These are phyloP conservation scores for Fraxinus sp. DNA, from an alignment of 305 asterid genomes.

Conservation along the genomic window DNA sequence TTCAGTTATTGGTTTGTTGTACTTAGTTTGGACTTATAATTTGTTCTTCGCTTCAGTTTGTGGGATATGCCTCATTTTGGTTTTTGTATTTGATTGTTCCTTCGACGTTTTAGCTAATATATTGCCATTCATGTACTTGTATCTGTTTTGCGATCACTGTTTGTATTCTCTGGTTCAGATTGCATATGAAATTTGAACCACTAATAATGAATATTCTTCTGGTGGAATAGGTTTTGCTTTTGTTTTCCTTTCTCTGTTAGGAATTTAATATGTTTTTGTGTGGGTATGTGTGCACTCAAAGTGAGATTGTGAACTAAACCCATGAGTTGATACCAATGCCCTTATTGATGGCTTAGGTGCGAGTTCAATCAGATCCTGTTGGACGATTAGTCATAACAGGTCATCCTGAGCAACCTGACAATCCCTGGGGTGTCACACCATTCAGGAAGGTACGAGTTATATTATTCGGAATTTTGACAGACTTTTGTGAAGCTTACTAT, in stretches of 20 bases:
- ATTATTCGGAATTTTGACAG: neutral
- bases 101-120: neutral
- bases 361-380: conserved; percentile 56
- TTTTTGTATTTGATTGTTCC: neutral
- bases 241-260: neutral
- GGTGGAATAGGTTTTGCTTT: neutral
- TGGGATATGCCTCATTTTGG: neutral
- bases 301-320: neutral
- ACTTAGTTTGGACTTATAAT: neutral
- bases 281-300: neutral
- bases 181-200: neutral
- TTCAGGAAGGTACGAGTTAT: conserved; percentile 37
- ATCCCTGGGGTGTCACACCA: conserved; percentile 55
- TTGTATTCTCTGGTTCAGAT: neutral
- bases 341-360: conserved; percentile 23
- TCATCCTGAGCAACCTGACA: conserved; percentile 51
- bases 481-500: neutral
- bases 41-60: neutral
- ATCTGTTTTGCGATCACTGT: neutral
- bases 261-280: neutral
- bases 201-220: neutral
- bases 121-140: neutral
- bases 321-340: neutral
- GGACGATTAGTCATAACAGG: conserved; percentile 59
- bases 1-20: neutral